Evolutionary conservation across 441 rosid species (phyloP), one percentile per base, ranked within the genome.

Genomic region (Gossypium gossypioides): DNA sequence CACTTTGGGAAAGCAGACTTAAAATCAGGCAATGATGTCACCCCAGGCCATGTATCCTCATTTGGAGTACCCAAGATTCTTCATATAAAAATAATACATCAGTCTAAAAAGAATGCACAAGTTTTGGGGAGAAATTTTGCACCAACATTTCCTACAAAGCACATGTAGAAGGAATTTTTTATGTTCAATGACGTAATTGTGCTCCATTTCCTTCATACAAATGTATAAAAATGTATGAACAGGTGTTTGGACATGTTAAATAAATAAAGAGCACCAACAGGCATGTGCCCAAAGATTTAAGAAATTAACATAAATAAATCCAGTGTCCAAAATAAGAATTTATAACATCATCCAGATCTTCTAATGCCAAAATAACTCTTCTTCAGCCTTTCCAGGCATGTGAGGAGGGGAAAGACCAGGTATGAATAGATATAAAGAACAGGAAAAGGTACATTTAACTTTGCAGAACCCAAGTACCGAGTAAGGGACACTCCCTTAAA

Each of bases 1-100:
- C 99, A 95, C 81, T 91, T 92, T 12, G 97, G 99, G 80, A 95
- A 95, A 77, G 97, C 86, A 73, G 96, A 87, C 84, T 95, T 95
- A 68, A 86, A 95, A 84, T 92, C 99, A 6, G 97, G 97, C 85
- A 95, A 83, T 18, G 97, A 84, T 80, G 94, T 92, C 79, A 95
- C 97, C 55, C 97, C 97, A 3, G 92, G 91, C 99, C 99, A 95
- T 63, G 81, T 86, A 54, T 91, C 93, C 84, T 95, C 97, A 78
- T 86, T 84, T 74, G 99, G 97, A 69, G 99, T 95, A 62, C 99
- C 99, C 88, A 91, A 72, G 77, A 91, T 82, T 81, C 97, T 94
- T 78, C 80, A 81, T 32, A 73, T 44, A 21, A 51, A 71, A 68
- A 21, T 44, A 44, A 48, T 15, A 64, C 2, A 15, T 66, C 16